Conservation (phyloP, 495 filamentous ascomycete species). For the Sabuloglossum arenarium region DNA sequence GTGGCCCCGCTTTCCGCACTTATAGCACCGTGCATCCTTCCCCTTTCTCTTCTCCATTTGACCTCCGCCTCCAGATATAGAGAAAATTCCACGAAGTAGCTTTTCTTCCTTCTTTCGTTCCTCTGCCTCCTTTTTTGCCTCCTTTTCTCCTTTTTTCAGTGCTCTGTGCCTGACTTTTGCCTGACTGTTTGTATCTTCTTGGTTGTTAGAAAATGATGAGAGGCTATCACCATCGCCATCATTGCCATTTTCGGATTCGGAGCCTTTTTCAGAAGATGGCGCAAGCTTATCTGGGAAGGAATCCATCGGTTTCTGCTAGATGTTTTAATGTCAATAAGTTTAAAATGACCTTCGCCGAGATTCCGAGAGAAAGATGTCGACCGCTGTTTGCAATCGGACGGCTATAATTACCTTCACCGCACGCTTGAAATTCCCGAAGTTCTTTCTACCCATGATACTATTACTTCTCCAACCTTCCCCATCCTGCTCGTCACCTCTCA, state of each 20-base stretch:
- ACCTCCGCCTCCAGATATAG: slow-evolving; percentile 22
- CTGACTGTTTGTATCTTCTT: neutral
- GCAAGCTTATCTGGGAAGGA: neutral
- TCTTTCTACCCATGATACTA: slow-evolving; percentile 20
- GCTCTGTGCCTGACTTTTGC: neutral
- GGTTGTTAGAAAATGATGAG: neutral
- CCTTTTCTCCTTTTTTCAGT: neutral
- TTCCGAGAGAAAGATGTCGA: neutral
- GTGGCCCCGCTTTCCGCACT: neutral
- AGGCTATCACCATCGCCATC: neutral
- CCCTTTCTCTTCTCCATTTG: neutral
- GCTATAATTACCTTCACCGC: neutral
- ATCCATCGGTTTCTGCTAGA: neutral
- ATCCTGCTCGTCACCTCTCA: neutral
- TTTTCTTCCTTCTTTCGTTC: neutral
- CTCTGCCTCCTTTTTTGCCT: neutral
- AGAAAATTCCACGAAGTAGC: slow-evolving; percentile 3
- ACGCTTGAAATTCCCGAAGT: slow-evolving; percentile 16
- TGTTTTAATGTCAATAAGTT: neutral
- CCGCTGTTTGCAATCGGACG: neutral
- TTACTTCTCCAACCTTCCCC: neutral
- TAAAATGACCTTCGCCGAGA: neutral
- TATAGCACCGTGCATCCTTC: neutral
- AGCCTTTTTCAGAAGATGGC: neutral
- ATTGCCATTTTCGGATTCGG: neutral